Evolutionary conservation across 257 asterid species (phyloP).

Genomic region (Penstemon newberryi): DNA sequence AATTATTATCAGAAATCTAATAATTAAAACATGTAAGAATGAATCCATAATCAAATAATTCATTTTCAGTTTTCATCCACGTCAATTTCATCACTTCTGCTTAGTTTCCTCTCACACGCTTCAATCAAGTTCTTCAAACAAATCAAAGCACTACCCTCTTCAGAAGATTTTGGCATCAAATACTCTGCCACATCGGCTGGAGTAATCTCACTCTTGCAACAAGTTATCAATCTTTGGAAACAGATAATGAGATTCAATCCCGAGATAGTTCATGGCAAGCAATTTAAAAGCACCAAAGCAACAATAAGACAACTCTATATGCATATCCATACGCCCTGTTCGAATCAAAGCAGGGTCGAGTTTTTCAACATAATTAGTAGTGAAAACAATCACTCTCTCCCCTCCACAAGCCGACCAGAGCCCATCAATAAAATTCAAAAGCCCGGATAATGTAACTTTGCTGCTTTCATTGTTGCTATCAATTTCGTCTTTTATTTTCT

Average conservation of each 20-base stretch:
- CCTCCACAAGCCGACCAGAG: constrained; percentile 46
- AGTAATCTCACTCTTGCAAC: constrained; percentile 15
- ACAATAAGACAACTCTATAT: constrained; percentile 40
- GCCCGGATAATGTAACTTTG: constrained; percentile 41
- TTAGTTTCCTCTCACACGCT: constrained; percentile 9
- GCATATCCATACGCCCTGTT: constrained; percentile 47
- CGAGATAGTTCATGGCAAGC: constrained; percentile 17
- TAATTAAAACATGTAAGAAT: background rate
- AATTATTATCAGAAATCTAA: no score
- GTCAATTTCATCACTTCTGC: background rate
- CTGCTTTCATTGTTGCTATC: background rate
- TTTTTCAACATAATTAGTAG: constrained; percentile 39
- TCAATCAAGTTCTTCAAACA: constrained; percentile 24
- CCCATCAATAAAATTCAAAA: constrained; percentile 43
- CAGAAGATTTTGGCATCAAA: constrained; percentile 13
- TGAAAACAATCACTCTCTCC: constrained; percentile 36
- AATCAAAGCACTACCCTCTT: constrained; percentile 6
- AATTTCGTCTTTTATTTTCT: no score
- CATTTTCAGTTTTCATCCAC: background rate
- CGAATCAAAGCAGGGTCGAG: constrained; percentile 40
- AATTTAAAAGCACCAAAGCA: constrained; percentile 39
- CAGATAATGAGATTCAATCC: constrained; percentile 8
- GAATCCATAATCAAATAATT: background rate
- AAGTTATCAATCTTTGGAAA: constrained; percentile 16
- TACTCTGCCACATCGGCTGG: constrained; percentile 21